Evolutionary conservation across 805 yeast genomes (phyloP).

Genomic region (Saturnispora bothae): DNA sequence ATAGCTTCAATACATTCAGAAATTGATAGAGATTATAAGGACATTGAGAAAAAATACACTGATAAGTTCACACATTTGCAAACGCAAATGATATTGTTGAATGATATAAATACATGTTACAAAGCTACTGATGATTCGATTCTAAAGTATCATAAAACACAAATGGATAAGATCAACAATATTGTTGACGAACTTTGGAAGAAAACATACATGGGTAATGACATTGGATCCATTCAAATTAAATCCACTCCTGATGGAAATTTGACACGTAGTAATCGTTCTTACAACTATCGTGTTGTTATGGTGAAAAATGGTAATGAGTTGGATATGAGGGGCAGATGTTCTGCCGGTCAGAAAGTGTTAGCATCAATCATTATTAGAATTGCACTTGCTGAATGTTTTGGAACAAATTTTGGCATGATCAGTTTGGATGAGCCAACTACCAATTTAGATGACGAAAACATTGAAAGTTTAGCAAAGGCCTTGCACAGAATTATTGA

Average conservation of each 20-base stretch:
- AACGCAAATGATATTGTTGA: conserved; percentile 63
- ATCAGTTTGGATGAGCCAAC: conserved; percentile 98
- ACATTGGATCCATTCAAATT: conserved; percentile 82
- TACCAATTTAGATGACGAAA: conserved; percentile 84
- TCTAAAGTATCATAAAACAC: conserved; percentile 81
- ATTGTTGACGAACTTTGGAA: conserved; percentile 90
- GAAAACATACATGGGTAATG: conserved; percentile 88
- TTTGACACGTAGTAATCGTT: conserved; percentile 33
- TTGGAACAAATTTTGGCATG: conserved; percentile 90
- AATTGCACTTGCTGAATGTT: conserved; percentile 87
- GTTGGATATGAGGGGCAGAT: conserved; percentile 94
- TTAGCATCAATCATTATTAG: conserved; percentile 86
- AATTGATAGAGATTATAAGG: conserved; percentile 57
- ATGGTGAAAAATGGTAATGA: conserved; percentile 91
- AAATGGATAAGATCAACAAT: conserved; percentile 87
- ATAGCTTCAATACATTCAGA: conserved; percentile 45
- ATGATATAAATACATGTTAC: conserved; percentile 71
- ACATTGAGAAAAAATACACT: conserved; percentile 53
- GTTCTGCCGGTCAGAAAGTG: conserved; percentile 97
- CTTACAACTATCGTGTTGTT: conserved; percentile 87
- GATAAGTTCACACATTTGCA: conserved; percentile 68
- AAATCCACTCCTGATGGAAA: conserved; percentile 51
- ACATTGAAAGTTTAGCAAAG: conserved; percentile 77
- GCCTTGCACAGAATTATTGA: conserved; percentile 69
- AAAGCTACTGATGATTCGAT: conserved; percentile 87